Percentiles rank a stretch among this genome's conserved stretches.
Conservation (phyloP, 257 asterid genomes). For the Solanum virginianum region DNA sequence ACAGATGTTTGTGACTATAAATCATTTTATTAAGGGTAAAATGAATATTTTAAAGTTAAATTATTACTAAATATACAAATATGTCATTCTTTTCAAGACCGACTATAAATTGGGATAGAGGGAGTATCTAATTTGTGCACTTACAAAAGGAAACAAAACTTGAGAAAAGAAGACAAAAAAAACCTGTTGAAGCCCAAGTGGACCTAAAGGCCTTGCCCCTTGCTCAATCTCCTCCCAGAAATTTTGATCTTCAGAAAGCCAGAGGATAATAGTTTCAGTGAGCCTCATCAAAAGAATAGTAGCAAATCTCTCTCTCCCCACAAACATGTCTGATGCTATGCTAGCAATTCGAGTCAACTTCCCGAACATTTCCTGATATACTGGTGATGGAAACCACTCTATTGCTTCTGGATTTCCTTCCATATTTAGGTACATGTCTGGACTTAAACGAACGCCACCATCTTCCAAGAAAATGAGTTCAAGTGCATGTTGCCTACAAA, state of each 20-base stretch:
- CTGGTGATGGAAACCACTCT: slow-evolving; percentile 90
- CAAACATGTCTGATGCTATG: slow-evolving; percentile 66
- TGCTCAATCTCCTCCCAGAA: slow-evolving; percentile 91
- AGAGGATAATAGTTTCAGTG: slow-evolving; percentile 79
- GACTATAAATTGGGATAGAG: too few relatives aligned
- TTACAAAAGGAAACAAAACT: not conserved
- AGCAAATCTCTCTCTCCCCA: slow-evolving; percentile 82
- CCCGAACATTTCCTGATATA: slow-evolving; percentile 78
- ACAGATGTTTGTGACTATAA: too few relatives aligned
- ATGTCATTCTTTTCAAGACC: too few relatives aligned
- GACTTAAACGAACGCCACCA: slow-evolving; percentile 62
- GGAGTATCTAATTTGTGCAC: not conserved
- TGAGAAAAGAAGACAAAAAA: not conserved
- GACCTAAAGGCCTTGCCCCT: slow-evolving; percentile 54
- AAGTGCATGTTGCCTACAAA: slow-evolving; percentile 83
- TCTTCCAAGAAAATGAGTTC: slow-evolving; percentile 78
- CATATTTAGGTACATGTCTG: slow-evolving; percentile 67
- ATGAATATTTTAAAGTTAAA: too few relatives aligned
- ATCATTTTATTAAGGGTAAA: too few relatives aligned
- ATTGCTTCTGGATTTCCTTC: slow-evolving; percentile 49
- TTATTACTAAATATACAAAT: too few relatives aligned
- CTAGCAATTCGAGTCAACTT: slow-evolving; percentile 49
- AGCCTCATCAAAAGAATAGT: slow-evolving; percentile 79
- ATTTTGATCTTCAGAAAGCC: slow-evolving; percentile 91
- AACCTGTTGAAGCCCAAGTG: slow-evolving; percentile 60